A percentile compares a stretch with the other conserved stretches of the same genome.
Conservation (phyloP, 768 basidiomycete species). For the Suillus subluteus region DNA sequence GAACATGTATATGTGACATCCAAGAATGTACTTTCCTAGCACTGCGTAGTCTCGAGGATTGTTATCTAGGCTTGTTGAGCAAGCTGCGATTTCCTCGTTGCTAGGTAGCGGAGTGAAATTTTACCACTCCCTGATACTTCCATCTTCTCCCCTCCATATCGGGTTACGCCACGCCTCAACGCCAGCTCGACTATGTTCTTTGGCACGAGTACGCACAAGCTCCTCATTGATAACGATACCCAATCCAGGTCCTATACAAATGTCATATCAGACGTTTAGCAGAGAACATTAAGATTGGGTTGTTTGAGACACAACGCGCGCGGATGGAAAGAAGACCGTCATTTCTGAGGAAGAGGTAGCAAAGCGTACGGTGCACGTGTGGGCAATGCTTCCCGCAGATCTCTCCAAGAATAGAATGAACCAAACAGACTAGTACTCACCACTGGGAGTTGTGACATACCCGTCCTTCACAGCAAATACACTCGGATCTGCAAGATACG, state of each 20-base stretch:
- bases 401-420: not conserved
- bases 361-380: not conserved
- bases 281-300: not conserved
- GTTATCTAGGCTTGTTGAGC: not conserved
- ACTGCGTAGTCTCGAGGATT: not conserved
- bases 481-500: conserved; percentile 54
- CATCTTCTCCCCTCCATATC: conserved; percentile 59
- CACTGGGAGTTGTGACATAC: conserved; percentile 47
- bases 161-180: conserved; percentile 36
- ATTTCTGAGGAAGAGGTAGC: not conserved
- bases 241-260: conserved; percentile 52
- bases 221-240: conserved; percentile 66
- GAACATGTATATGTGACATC: not conserved
- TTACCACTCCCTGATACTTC: conserved; percentile 58
- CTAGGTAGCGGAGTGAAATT: not conserved
- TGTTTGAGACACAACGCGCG: not conserved
- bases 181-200: conserved; percentile 17
- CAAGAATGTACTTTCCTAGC: not conserved
- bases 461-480: conserved; percentile 60
- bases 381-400: not conserved
- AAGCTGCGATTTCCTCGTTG: not conserved
- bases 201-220: conserved; percentile 43
- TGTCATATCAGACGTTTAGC: not conserved
- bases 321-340: not conserved
- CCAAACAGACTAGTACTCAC: conserved; percentile 26